A percentile compares a stretch with the other conserved stretches of the same genome.
phyloP scores from a whole-genome alignment of 805 yeast genomes.

The Isabelozyma rhagii region DNA sequence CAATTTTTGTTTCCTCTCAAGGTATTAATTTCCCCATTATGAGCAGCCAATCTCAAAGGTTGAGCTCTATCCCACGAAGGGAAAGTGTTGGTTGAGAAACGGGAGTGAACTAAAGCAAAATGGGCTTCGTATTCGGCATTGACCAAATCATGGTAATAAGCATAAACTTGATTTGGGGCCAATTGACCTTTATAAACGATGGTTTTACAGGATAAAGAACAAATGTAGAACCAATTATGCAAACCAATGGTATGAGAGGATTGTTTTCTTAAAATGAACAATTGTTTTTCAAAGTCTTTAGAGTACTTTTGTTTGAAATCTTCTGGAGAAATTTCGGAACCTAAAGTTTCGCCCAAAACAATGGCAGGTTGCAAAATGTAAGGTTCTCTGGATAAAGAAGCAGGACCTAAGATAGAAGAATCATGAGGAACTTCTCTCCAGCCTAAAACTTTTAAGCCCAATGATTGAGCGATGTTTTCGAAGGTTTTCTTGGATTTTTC shows the following conservation, averaged over 20 bases:
- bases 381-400: constrained; percentile 92
- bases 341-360: constrained; percentile 47
- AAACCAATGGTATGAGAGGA: constrained; percentile 87
- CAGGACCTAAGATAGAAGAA: constrained; percentile 91
- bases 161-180: constrained; percentile 94
- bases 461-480: constrained; percentile 71
- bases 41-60: constrained; percentile 96
- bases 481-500: constrained; percentile 71
- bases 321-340: constrained; percentile 34
- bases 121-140: constrained; percentile 93
- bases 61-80: constrained; percentile 99
- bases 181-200: constrained; percentile 97
- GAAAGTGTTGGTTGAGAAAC: constrained; percentile 97
- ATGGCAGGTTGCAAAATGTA: constrained; percentile 89
- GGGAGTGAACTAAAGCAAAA: constrained; percentile 93
- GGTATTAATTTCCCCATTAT: constrained; percentile 97
- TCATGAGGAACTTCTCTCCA: constrained; percentile 97
- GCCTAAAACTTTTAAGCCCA: constrained; percentile 81
- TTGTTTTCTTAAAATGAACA: constrained; percentile 84
- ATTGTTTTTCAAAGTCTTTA: constrained; percentile 72
- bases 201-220: constrained; percentile 83
- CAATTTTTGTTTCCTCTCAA: constrained; percentile 97
- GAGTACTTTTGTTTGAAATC: constrained; percentile 57
- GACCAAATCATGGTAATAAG: constrained; percentile 88
- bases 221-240: constrained; percentile 96